phyloP scores from a whole-genome alignment of 2,329 filamentous ascomycete species.

The Fusarium illudens region DNA sequence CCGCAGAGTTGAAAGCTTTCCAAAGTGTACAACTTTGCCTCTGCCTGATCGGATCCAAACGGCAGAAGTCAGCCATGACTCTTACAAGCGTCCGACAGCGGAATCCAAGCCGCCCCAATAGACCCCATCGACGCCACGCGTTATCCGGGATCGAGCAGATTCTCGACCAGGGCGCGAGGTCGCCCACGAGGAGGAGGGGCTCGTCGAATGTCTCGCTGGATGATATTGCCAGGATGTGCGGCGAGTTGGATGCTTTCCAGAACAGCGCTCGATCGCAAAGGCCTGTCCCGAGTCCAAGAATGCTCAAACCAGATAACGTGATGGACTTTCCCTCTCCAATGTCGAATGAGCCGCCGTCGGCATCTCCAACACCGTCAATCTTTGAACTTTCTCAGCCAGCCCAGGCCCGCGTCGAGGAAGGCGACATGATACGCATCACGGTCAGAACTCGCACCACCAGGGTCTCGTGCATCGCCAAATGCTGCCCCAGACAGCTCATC shows the following conservation, averaged over 20 bases:
- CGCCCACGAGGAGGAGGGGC: slow-evolving; percentile 14
- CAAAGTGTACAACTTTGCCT: background rate
- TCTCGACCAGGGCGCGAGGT: slow-evolving; percentile 17
- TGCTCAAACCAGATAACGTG: background rate
- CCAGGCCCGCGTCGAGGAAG: slow-evolving; percentile 24
- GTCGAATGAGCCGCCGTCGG: slow-evolving; percentile 16
- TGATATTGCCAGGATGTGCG: background rate
- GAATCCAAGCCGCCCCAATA: slow-evolving; percentile 1
- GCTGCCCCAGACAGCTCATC: slow-evolving; percentile 7
- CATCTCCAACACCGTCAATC: slow-evolving; percentile 13
- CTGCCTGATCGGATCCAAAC: background rate
- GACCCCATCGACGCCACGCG: slow-evolving; percentile 5
- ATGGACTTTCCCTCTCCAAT: background rate
- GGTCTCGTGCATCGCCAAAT: slow-evolving; percentile 31
- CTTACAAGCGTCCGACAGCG: background rate
- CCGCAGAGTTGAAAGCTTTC: background rate
- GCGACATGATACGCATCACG: slow-evolving; percentile 29
- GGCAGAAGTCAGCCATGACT: background rate
- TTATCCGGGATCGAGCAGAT: slow-evolving; percentile 13
- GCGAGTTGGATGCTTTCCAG: background rate
- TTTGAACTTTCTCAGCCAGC: background rate
- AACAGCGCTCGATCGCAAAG: background rate
- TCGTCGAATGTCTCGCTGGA: slow-evolving; percentile 1
- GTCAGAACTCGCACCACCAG: slow-evolving; percentile 17
- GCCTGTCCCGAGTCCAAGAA: background rate